Evolutionary conservation across 306 rosid genomes (phyloP).

Genomic region (Citrullus colocynthis): DNA sequence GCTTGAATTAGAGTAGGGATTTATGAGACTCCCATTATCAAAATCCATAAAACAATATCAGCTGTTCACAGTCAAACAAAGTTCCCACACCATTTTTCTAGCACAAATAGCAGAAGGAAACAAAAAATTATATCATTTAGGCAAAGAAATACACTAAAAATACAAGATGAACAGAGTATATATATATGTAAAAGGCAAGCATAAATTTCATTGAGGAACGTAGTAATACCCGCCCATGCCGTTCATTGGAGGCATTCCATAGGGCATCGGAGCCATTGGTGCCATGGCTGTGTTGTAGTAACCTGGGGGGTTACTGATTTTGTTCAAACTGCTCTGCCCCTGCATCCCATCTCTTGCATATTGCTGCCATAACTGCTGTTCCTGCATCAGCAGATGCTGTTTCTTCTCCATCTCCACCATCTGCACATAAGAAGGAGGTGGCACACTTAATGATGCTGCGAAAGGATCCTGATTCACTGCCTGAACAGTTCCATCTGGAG

Average conservation of each 20-base stretch:
- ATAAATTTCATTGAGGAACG: slow-evolving; percentile 44
- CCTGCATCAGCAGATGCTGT: slow-evolving; percentile 63
- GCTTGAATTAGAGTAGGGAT: background rate
- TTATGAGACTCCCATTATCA: background rate
- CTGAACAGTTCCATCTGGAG: slow-evolving; percentile 88
- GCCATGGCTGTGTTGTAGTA: slow-evolving; percentile 31
- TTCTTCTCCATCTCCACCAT: slow-evolving; percentile 98
- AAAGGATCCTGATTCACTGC: slow-evolving; percentile 88
- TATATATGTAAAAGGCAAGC: slow-evolving; percentile 10
- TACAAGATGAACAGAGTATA: slow-evolving; percentile 25
- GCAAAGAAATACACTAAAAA: slow-evolving; percentile 23
- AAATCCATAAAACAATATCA: background rate
- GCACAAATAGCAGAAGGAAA: slow-evolving; percentile 40
- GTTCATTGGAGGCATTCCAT: slow-evolving; percentile 77
- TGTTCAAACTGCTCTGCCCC: slow-evolving; percentile 79
- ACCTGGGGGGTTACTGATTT: slow-evolving; percentile 33
- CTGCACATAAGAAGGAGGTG: slow-evolving; percentile 93
- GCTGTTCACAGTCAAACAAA: slow-evolving; percentile 1
- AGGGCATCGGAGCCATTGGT: slow-evolving; percentile 47
- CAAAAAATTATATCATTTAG: slow-evolving; percentile 25
- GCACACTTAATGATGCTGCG: slow-evolving; percentile 63
- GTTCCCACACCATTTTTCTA: slow-evolving; percentile 24
- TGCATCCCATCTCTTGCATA: slow-evolving; percentile 89
- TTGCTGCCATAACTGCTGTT: slow-evolving; percentile 83
- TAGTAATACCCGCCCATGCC: slow-evolving; percentile 90